Base-by-base conservation (phyloP, 2,329 filamentous ascomycete genomes). In the Fusarium duplospermum region DNA sequence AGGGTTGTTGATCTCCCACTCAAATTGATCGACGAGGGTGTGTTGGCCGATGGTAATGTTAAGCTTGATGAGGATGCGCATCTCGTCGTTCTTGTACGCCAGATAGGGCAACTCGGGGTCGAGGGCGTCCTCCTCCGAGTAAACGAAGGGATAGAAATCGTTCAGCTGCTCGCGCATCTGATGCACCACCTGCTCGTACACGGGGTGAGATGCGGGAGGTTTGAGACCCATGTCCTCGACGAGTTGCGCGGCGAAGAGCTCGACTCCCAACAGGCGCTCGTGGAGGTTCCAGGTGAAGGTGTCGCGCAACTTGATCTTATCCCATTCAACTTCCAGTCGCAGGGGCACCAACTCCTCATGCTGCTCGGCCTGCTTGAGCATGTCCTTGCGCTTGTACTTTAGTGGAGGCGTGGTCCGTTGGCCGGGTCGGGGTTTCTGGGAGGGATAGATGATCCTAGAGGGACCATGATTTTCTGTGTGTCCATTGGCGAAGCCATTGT, bases 211-310 rank as follows among this genome's bases (percentile, higher is more conserved):
- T 13, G 92, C 89, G 58, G 94, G 92, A 38, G 92, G 89, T 77
- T 95, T 93, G 31, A 93, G 84, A 4, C 94, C 94, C 79, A 99
- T 90, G 80, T 99, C 96, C 82, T 99, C 96, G 7, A 98, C 90
- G 22, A 99, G 87, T 81, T 96, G 95, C 67, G 94, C 91, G 1
- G 95, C 94, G 81, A 98, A 98, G 13, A 96, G 83, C 66, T 97
- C 93, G 22, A 92, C 90, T 24, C 90, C 88, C 4, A 97, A 90
- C 14, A 96, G 89, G 67, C 95, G 92, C 81, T 99, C 96, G 84
- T 98, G 94, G 38, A 98, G 88, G 82, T 99, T 99, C 95, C 96
- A 99, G 4, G 96, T 98, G 77, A 99, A 98, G 1, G 96, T 98
- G 83, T 99, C 96, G 81, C 96, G 93, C 70, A 99, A 88, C 83